These are phyloP conservation scores for Xylaria sp. DNA, from an alignment of 2,329 filamentous ascomycete genomes.

Conservation along the genomic window DNA sequence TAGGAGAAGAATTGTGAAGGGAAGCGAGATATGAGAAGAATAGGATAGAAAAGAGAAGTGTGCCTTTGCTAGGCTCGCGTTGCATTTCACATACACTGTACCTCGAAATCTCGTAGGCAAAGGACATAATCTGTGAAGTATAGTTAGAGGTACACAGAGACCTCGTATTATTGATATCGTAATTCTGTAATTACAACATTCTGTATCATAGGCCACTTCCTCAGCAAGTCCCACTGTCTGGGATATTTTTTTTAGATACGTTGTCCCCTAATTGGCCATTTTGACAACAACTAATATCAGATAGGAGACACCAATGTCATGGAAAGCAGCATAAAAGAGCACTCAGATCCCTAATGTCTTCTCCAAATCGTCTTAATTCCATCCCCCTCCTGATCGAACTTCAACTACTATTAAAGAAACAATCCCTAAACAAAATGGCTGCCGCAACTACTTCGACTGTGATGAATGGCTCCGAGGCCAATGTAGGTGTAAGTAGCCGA, in stretches of 20 bases:
- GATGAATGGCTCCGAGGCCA: slow-evolving; percentile 12
- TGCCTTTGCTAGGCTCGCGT: background rate
- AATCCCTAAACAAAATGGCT: background rate
- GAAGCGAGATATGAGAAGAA: background rate
- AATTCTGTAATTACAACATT: background rate
- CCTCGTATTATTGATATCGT: background rate
- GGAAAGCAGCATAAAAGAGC: slow-evolving; percentile 17
- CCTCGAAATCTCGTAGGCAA: background rate
- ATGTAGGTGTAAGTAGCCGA: slow-evolving; percentile 6
- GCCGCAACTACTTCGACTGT: slow-evolving; percentile 5
- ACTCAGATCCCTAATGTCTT: background rate
- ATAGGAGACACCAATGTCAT: background rate
- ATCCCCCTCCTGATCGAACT: background rate
- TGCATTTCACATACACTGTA: background rate
- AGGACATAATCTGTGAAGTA: background rate
- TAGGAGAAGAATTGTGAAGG: background rate
- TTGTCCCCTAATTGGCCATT: slow-evolving; percentile 23
- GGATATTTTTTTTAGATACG: background rate
- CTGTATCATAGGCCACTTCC: slow-evolving; percentile 25
- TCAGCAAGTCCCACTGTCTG: slow-evolving; percentile 31
- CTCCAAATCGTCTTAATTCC: background rate
- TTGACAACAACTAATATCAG: slow-evolving; percentile 14
- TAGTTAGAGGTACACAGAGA: background rate
- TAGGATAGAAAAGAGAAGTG: background rate
- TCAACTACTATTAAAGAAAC: background rate